Evolutionary conservation across 176 grass and related monocot species (phyloP).

Genomic region (Puccinellia tenuiflora): DNA sequence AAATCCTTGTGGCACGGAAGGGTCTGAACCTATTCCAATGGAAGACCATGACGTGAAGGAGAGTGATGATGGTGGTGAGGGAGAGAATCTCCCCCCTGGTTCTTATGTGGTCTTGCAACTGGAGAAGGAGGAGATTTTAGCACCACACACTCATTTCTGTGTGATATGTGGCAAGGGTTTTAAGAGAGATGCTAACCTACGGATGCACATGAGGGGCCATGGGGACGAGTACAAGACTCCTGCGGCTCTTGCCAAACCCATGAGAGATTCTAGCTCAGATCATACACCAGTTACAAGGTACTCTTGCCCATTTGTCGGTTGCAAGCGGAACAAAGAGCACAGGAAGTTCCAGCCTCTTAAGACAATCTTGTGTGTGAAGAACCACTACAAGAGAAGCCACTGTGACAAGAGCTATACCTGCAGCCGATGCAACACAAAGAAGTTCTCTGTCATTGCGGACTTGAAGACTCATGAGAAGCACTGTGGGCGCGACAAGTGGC

Average conservation of each 20-base stretch:
- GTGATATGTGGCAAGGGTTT: slow-evolving; percentile 92
- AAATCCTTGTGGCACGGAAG: slow-evolving; percentile 40
- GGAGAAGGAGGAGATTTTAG: slow-evolving; percentile 92
- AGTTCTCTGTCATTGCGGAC: slow-evolving; percentile 78
- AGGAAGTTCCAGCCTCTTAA: slow-evolving; percentile 91
- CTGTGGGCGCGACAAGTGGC: slow-evolving; percentile 83
- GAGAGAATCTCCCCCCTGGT: slow-evolving; percentile 74
- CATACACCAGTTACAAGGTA: slow-evolving; percentile 62
- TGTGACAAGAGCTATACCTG: slow-evolving; percentile 96
- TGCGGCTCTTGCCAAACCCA: slow-evolving; percentile 78
- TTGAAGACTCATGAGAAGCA: slow-evolving; percentile 94
- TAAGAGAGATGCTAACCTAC: slow-evolving; percentile 89
- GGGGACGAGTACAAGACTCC: slow-evolving; percentile 89
- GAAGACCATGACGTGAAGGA: slow-evolving; percentile 86
- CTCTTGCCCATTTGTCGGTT: slow-evolving; percentile 84
- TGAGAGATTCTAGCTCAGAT: slow-evolving; percentile 45
- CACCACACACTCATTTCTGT: slow-evolving; percentile 89
- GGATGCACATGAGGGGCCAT: slow-evolving; percentile 97
- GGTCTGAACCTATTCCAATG: slow-evolving; percentile 35
- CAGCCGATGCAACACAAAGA: slow-evolving; percentile 81
- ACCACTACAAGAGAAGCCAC: slow-evolving; percentile 92
- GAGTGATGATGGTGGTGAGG: slow-evolving; percentile 80
- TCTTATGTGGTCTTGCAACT: slow-evolving; percentile 83
- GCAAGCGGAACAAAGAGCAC: slow-evolving; percentile 92
- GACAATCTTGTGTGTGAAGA: slow-evolving; percentile 89